phyloP scores from a whole-genome alignment of 257 asterid species.

The Plantago elongata region DNA sequence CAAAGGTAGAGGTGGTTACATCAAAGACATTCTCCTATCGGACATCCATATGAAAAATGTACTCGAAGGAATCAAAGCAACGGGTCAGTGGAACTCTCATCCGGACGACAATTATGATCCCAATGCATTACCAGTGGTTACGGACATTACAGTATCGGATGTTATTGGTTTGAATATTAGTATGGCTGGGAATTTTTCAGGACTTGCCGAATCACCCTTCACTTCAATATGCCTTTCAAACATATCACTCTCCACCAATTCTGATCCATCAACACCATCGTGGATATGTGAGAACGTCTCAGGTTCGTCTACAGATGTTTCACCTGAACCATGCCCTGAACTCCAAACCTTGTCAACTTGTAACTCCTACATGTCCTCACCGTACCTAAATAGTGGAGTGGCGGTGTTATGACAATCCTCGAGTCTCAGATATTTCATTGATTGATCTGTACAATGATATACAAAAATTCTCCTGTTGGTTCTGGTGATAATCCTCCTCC shows the following conservation, averaged over 20 bases:
- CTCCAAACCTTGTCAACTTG: slow-evolving; percentile 33
- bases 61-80: slow-evolving; percentile 55
- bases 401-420: slow-evolving; percentile 34
- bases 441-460: slow-evolving; percentile 32
- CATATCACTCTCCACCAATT: slow-evolving; percentile 37
- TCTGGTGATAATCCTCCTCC: slow-evolving; percentile 33
- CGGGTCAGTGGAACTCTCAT: slow-evolving; percentile 63
- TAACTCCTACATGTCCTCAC: slow-evolving; percentile 28
- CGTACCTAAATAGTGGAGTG: slow-evolving; percentile 26
- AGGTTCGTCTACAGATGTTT: slow-evolving; percentile 57
- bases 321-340: slow-evolving; percentile 63
- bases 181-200: slow-evolving; percentile 58
- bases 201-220: slow-evolving; percentile 76
- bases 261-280: slow-evolving; percentile 27
- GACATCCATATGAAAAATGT: slow-evolving; percentile 53
- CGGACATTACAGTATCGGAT: slow-evolving; percentile 49
- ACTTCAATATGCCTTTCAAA: slow-evolving; percentile 66
- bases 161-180: slow-evolving; percentile 59
- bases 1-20: slow-evolving; percentile 83
- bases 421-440: slow-evolving; percentile 34
- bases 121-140: slow-evolving; percentile 53
- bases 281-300: slow-evolving; percentile 58
- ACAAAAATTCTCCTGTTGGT: slow-evolving; percentile 18
- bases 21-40: slow-evolving; percentile 40
- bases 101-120: slow-evolving; percentile 88